Conservation (phyloP, 1,139 yeast species). For the Pichia inconspicua region DNA sequence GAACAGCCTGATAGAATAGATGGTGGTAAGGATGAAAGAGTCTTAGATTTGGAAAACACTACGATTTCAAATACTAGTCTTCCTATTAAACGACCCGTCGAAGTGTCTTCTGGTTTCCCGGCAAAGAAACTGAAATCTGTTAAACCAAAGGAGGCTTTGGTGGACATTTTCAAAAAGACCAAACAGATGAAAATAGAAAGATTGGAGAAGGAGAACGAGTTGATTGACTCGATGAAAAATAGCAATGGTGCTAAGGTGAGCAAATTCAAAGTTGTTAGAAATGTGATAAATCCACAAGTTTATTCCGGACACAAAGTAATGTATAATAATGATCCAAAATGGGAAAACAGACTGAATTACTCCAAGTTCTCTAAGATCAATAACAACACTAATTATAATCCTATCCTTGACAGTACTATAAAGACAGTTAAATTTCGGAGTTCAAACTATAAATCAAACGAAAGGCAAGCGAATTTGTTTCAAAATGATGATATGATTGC, state of each 20-base stretch:
- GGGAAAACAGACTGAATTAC: conserved; percentile 21
- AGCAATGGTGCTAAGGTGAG: conserved; percentile 15
- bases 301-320: conserved; percentile 6
- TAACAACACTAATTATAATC: conserved; percentile 13
- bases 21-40: not conserved
- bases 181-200: conserved; percentile 16
- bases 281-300: conserved; percentile 3
- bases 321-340: conserved; percentile 14
- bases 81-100: not conserved
- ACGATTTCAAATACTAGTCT: not conserved
- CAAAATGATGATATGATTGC: conserved; percentile 13
- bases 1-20: not conserved
- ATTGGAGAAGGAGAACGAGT: conserved; percentile 9
- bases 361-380: conserved; percentile 20
- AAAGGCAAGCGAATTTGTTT: conserved; percentile 8
- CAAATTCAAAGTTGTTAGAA: conserved; percentile 14
- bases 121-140: not conserved
- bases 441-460: conserved; percentile 19
- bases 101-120: not conserved
- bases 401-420: conserved; percentile 24
- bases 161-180: conserved; percentile 17
- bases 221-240: conserved; percentile 1
- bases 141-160: conserved; percentile 3
- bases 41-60: not conserved
- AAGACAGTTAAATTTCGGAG: conserved; percentile 20